Conservation (phyloP, 352 stramenopile genomes). For the Phytophthora meadii region DNA sequence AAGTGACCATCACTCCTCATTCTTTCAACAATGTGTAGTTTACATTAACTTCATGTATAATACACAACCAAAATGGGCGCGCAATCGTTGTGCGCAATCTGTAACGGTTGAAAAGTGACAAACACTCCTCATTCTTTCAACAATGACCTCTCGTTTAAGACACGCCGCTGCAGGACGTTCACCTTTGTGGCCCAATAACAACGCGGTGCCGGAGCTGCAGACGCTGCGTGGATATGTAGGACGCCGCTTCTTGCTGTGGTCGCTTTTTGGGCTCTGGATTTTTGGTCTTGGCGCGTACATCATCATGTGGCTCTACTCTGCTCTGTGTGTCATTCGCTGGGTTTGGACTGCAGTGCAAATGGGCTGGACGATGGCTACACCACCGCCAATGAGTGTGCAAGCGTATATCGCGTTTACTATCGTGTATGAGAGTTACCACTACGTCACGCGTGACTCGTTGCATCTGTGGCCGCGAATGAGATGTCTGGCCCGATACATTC, state of each 20-base stretch:
- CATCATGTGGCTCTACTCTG: slow-evolving; percentile 31
- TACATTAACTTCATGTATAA: no score
- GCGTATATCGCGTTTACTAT: slow-evolving; percentile 41
- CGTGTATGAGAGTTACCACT: slow-evolving; percentile 57
- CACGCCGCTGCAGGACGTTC: slow-evolving; percentile 16
- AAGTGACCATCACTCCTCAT: neutral
- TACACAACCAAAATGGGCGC: neutral
- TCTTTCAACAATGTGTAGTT: slow-evolving; percentile 3
- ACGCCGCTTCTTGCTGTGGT: slow-evolving; percentile 28
- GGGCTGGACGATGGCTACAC: slow-evolving; percentile 9
- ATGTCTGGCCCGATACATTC: slow-evolving; percentile 39
- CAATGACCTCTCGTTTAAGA: slow-evolving; percentile 9
- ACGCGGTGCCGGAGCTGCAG: slow-evolving; percentile 26
- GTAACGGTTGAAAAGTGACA: neutral
- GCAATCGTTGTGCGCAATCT: neutral
- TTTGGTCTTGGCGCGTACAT: slow-evolving; percentile 30
- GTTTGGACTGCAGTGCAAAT: slow-evolving; percentile 13
- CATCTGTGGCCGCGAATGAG: slow-evolving; percentile 56
- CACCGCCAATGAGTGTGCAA: slow-evolving; percentile 22
- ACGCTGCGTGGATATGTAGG: slow-evolving; percentile 23
- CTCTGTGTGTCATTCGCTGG: slow-evolving; percentile 10
- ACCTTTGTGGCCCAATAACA: slow-evolving; percentile 33
- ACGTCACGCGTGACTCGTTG: slow-evolving; percentile 28
- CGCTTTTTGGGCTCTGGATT: slow-evolving; percentile 38
- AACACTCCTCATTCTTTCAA: neutral